Evolutionary conservation across 2,329 filamentous ascomycete genomes (phyloP).

Genomic region (Trichothecium roseum): DNA sequence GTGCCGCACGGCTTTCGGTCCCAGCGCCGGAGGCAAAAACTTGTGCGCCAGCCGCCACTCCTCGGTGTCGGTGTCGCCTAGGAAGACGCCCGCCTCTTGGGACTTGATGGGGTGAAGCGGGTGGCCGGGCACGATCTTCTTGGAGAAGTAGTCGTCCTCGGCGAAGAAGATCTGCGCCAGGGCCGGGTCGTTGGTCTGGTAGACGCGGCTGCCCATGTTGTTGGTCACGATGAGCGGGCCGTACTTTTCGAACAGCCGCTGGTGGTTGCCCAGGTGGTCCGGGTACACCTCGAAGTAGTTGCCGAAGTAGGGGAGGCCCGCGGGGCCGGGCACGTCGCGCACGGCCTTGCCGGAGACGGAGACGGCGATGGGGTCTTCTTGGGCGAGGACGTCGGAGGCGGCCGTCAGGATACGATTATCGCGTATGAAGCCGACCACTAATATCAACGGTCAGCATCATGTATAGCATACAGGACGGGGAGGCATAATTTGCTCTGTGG

Average conservation of each 20-base stretch:
- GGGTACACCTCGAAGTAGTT: slow-evolving; percentile 45
- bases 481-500: no score
- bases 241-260: slow-evolving; percentile 41
- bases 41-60: slow-evolving; percentile 46
- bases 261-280: slow-evolving; percentile 46
- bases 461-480: no score
- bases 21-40: slow-evolving; percentile 48
- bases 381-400: slow-evolving; percentile 12
- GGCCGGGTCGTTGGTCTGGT: slow-evolving; percentile 39
- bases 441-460: background rate
- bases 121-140: slow-evolving; percentile 38
- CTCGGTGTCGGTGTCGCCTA: slow-evolving; percentile 39
- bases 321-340: slow-evolving; percentile 38
- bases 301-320: slow-evolving; percentile 36
- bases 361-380: slow-evolving; percentile 25
- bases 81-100: slow-evolving; percentile 31
- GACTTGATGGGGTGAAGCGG: slow-evolving; percentile 32
- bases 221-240: slow-evolving; percentile 40
- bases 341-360: slow-evolving; percentile 39
- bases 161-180: slow-evolving; percentile 33
- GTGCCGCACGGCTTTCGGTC: slow-evolving; percentile 49
- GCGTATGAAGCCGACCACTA: background rate
- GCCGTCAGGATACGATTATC: slow-evolving; percentile 1
- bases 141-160: slow-evolving; percentile 43
- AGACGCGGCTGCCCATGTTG: slow-evolving; percentile 38